Conservation (phyloP, 2,329 filamentous ascomycete genomes). For the Trichophaea hybrida region DNA sequence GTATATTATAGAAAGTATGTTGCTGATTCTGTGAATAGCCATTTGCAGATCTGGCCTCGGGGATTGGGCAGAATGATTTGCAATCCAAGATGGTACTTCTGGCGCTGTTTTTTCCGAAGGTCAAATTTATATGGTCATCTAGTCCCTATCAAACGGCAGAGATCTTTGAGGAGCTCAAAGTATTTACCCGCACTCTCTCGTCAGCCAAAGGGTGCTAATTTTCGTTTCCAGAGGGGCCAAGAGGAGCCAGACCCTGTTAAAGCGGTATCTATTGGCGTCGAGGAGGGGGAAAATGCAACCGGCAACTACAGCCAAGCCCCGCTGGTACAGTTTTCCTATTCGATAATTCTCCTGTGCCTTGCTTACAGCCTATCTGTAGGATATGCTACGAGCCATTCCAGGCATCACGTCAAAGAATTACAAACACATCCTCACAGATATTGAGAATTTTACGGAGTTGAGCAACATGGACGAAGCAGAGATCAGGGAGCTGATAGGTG, state of each 20-base stretch:
- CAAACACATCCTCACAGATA: conserved; percentile 53
- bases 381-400: conserved; percentile 75
- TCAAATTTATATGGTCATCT: conserved; percentile 87
- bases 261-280: conserved; percentile 70
- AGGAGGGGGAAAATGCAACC: conserved; percentile 37
- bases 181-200: neutral
- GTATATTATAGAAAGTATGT: conserved; percentile 22
- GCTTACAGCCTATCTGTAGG: conserved; percentile 38
- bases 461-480: conserved; percentile 71
- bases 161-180: conserved; percentile 83
- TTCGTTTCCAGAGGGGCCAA: conserved; percentile 46
- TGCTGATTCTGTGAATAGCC: conserved; percentile 14
- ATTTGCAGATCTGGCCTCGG: conserved; percentile 32
- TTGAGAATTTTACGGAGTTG: conserved; percentile 64
- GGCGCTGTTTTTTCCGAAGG: conserved; percentile 75
- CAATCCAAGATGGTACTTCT: conserved; percentile 86
- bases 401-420: conserved; percentile 71
- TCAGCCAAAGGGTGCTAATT: neutral
- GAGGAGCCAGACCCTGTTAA: conserved; percentile 79
- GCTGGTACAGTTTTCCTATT: too few species aligned
- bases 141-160: conserved; percentile 93
- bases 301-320: conserved; percentile 9
- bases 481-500: conserved; percentile 60
- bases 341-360: neutral
- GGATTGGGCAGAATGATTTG: conserved; percentile 52